phyloP scores from a whole-genome alignment of 106 monocot genomes.

The Allium cepa region DNA sequence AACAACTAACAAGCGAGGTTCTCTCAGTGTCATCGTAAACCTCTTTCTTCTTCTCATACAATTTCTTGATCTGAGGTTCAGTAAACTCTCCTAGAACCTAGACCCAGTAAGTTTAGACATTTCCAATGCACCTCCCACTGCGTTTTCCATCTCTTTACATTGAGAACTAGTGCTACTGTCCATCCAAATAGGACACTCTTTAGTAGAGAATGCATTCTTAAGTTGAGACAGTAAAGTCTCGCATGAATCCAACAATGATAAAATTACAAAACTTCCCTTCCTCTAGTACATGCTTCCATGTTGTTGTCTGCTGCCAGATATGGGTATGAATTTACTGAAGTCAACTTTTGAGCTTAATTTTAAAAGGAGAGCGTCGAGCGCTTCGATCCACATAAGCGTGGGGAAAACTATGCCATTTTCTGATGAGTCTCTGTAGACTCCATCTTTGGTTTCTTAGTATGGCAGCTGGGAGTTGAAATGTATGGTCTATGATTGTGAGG shows the following conservation, averaged over 20 bases:
- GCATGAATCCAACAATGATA: constrained; percentile 54
- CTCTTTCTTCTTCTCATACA: constrained; percentile 43
- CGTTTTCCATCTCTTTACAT: constrained; percentile 84
- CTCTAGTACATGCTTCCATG: constrained; percentile 98
- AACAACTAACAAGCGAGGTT: constrained; percentile 92
- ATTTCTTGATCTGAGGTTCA: constrained; percentile 80
- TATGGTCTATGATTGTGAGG: constrained; percentile 50
- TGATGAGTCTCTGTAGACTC: constrained; percentile 70
- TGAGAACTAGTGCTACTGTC: constrained; percentile 83
- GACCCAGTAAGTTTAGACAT: constrained; percentile 87
- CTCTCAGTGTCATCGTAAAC: constrained; percentile 84
- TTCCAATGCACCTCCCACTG: constrained; percentile 72
- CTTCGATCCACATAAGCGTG: constrained; percentile 97
- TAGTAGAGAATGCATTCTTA: constrained; percentile 58
- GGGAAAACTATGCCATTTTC: constrained; percentile 78
- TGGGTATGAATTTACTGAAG: constrained; percentile 48
- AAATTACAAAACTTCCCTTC: constrained; percentile 39
- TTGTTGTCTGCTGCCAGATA: constrained; percentile 98
- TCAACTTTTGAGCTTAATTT: constrained; percentile 64
- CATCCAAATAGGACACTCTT: constrained; percentile 94
- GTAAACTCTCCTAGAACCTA: constrained; percentile 80
- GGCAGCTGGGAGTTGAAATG: constrained; percentile 85
- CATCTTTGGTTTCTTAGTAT: constrained; percentile 89
- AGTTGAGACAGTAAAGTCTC: constrained; percentile 50
- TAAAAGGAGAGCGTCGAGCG: constrained; percentile 60